Base-by-base conservation (phyloP, 2,329 filamentous ascomycete genomes). In the Aspergillus puulaauensis region DNA sequence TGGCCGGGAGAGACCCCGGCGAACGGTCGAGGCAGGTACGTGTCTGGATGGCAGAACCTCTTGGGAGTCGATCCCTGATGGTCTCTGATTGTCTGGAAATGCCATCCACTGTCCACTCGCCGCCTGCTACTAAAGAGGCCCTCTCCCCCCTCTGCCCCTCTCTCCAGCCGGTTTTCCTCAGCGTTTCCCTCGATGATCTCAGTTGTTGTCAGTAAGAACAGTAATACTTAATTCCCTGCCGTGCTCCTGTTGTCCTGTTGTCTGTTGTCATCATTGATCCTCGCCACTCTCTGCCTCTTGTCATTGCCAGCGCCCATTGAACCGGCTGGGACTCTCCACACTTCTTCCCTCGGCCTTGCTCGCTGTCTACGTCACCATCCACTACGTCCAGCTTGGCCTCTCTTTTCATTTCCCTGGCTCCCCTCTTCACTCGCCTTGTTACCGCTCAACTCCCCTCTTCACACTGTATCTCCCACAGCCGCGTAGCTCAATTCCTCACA, bases 371-470 rank as follows among this genome's bases (percentile, higher is more conserved):
- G 52, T 54, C 52, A 54, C 52, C 52, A 54, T 47, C 52, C 51
- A 12, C 43, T 41, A 21, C 52, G n/a, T 31, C 39, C 54, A 55
- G 60, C 58, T 44, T 58, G 60, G 63, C 58, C 61, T 60, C 60
- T 63, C 55, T 63, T 47, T 37, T 55, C 60, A 27, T 49, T 52
- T 41, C 44, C 49, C 45, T 44, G 33, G 39, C 35, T 52, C 56
- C 60, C 63, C 63, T 61, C 47, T 52, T 51, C 43, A 12, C 27
- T 31, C 27, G 27, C 14, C 49, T 46, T 50, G 17, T 40, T 23
- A 4, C 27, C 27, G 27, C 35, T 48, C 55, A 15, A 43, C 24
- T 31, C 50, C 43, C 39, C 17, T 43, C 41, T 4, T 31, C 27
- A 31, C 27, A 31, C 51, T 58, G 49, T 59, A 46, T 43, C 52